Percentiles rank a stretch among this genome's conserved stretches.
Evolutionary conservation across 352 stramenopile genomes (phyloP).

Genomic region (Globisporangium barbulae): DNA sequence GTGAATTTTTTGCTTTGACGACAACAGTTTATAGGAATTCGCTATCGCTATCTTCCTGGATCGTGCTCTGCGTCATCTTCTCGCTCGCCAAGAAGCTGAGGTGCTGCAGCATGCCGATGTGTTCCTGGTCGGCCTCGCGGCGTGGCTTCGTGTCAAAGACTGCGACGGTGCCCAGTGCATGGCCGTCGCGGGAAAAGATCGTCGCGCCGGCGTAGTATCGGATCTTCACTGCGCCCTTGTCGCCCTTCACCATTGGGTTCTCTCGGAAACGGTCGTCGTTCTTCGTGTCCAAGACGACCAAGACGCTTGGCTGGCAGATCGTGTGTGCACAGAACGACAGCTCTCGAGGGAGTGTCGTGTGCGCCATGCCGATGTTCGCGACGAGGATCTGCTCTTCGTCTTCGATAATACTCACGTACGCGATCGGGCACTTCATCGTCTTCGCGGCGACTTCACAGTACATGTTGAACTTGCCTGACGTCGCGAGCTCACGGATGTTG

Average conservation of each 20-base stretch:
- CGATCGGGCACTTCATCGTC: conserved; percentile 87
- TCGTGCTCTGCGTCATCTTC: conserved; percentile 85
- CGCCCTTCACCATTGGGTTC: conserved; percentile 86
- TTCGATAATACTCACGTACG: conserved; percentile 85
- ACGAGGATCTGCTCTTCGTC: conserved; percentile 82
- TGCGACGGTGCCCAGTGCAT: conserved; percentile 78
- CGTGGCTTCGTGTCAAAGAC: conserved; percentile 82
- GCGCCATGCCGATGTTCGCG: conserved; percentile 83
- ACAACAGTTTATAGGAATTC: conserved; percentile 53
- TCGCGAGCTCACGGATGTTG: conserved; percentile 72
- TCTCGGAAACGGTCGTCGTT: conserved; percentile 83
- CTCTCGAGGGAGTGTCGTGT: conserved; percentile 74
- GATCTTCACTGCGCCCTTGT: conserved; percentile 83
- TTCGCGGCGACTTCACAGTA: conserved; percentile 85
- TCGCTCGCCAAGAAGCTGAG: conserved; percentile 84
- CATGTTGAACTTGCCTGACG: conserved; percentile 84
- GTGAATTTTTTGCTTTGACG: conserved; percentile 14
- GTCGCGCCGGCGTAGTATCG: conserved; percentile 83
- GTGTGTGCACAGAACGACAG: conserved; percentile 86
- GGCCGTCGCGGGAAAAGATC: conserved; percentile 78
- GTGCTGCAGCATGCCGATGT: conserved; percentile 87
- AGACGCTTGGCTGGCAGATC: conserved; percentile 73
- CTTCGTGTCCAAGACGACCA: conserved; percentile 85
- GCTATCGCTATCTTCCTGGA: conserved; percentile 76
- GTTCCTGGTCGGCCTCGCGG: conserved; percentile 74